Base-by-base conservation (phyloP, 2,329 filamentous ascomycete species). In the Hymenoscyphus albidus region DNA sequence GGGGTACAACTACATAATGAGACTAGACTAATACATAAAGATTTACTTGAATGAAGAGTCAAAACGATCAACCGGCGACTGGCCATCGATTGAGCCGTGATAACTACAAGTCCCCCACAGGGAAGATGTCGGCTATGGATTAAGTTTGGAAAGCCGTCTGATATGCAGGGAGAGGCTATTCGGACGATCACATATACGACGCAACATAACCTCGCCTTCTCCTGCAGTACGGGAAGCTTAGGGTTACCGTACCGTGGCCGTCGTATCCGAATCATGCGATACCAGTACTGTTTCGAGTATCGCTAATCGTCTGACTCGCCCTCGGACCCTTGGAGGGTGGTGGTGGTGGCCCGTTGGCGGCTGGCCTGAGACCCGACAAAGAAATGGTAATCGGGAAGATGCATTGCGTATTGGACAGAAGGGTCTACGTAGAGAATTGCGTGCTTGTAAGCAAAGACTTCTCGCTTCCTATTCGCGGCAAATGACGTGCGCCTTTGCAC, bases 401-500 rank as follows among this genome's bases (percentile, higher is more conserved):
- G 22, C 27, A 27, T 27, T 27, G 27, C 2, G 27, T 60, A 61
- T 61, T 39, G n/a, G 54, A n/a, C 9, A 22, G 5, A 3, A 27
- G 18, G 5, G 59, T 61, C 16, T 1, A 31, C 31, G 13, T 18
- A 68, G 65, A 55, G 18, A 65, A 70, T 70, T 64, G 69, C 69
- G 69, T 70, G 69, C 65, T 70, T 63, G 22, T 48, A 61, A 44
- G 27, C 39, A 48, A 18, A 16, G 4, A 48, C 38, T 27, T n/a
- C 54, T 12, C 39, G 18, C 2, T 12, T 39, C 2, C 18, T 27
- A 57, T 58, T 62, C 14, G 51, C 54, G 13, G 1, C 39, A 14
- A 48, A 10, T 13, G 22, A 10, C n/a, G 57, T 40, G 5, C 51
- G 18, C 44, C 51, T 44, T 56, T 13, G 40, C 39, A 16, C 31